Percentiles rank a stretch among this genome's conserved stretches.
phyloP scores from a whole-genome alignment of 2,329 filamentous ascomycete species.

The Lasiodiplodia sp. region DNA sequence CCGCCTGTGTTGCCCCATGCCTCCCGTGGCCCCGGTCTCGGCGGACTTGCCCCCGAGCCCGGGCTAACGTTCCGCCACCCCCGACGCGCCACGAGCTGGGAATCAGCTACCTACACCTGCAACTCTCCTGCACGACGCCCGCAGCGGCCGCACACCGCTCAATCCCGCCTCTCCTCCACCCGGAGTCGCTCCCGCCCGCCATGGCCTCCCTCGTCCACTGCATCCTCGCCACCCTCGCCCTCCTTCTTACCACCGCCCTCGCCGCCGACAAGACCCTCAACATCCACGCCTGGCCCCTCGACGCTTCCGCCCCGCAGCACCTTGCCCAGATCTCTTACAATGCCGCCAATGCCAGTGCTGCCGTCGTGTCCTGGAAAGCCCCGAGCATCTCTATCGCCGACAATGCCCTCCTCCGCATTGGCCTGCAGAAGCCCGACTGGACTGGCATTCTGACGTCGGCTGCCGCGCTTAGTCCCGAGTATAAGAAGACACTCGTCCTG shows the following conservation, averaged over 20 bases:
- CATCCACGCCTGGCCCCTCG: slow-evolving; percentile 47
- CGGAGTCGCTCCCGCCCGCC: slow-evolving; percentile 31
- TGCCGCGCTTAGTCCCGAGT: slow-evolving; percentile 50
- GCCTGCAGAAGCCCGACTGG: slow-evolving; percentile 51
- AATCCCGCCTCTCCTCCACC: not conserved
- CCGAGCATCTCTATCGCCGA: slow-evolving; percentile 42
- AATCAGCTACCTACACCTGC: slow-evolving; percentile 7
- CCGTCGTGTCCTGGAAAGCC: slow-evolving; percentile 48
- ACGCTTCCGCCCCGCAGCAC: slow-evolving; percentile 37
- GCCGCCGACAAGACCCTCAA: slow-evolving; percentile 41
- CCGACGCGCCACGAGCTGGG: not conserved
- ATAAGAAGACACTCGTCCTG: slow-evolving; percentile 53
- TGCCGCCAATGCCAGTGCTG: slow-evolving; percentile 45
- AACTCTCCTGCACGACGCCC: slow-evolving; percentile 4
- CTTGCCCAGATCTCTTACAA: slow-evolving; percentile 40
- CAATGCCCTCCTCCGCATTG: slow-evolving; percentile 53
- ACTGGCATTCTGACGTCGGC: slow-evolving; percentile 55
- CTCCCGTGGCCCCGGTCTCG: not conserved
- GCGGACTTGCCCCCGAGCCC: slow-evolving; percentile 10
- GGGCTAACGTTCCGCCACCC: not conserved
- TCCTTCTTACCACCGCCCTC: slow-evolving; percentile 57
- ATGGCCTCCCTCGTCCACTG: slow-evolving; percentile 46
- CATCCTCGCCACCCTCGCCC: slow-evolving; percentile 34
- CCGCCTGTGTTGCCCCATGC: not conserved
- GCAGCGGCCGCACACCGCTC: not conserved